Percentiles rank a stretch among this genome's conserved stretches.
Evolutionary conservation across 352 stramenopile species (phyloP).

Genomic region (Paralagenidium karlingii): DNA sequence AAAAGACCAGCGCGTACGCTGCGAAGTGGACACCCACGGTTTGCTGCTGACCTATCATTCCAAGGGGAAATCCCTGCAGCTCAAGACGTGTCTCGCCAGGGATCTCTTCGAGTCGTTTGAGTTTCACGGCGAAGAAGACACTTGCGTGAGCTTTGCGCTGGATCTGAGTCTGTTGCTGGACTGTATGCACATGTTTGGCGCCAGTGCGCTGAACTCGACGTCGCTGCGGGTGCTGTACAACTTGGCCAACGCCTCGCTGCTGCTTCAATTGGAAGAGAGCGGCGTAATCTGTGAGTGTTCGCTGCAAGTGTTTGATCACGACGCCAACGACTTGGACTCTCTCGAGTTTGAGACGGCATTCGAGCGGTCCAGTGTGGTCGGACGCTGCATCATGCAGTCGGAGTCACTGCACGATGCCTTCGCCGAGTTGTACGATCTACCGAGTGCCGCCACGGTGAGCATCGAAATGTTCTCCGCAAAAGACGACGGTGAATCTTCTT

Average conservation of each 20-base stretch:
- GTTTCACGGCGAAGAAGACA: slow-evolving; percentile 21
- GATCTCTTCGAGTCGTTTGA: slow-evolving; percentile 67
- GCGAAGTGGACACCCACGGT: slow-evolving; percentile 47
- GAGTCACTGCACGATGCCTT: slow-evolving; percentile 70
- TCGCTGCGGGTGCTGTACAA: slow-evolving; percentile 65
- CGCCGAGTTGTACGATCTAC: slow-evolving; percentile 71
- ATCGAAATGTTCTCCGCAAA: slow-evolving; percentile 34
- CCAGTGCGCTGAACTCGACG: slow-evolving; percentile 42
- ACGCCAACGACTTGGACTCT: slow-evolving; percentile 52
- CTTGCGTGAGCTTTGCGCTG: slow-evolving; percentile 57
- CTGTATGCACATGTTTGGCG: slow-evolving; percentile 71
- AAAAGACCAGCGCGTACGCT: slow-evolving; percentile 69
- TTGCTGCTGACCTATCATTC: slow-evolving; percentile 69
- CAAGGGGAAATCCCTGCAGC: slow-evolving; percentile 77
- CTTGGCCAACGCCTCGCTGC: slow-evolving; percentile 31
- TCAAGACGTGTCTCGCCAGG: slow-evolving; percentile 68
- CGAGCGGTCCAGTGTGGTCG: slow-evolving; percentile 56
- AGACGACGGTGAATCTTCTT: background rate
- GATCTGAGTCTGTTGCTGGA: slow-evolving; percentile 63
- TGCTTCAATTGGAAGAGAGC: slow-evolving; percentile 68
- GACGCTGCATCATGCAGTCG: slow-evolving; percentile 74
- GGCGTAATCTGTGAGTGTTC: slow-evolving; percentile 78
- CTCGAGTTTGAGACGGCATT: slow-evolving; percentile 72
- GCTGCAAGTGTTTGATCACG: slow-evolving; percentile 68
- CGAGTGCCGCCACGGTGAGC: slow-evolving; percentile 61